Evolutionary conservation across 441 rosid species (phyloP).

Genomic region (Viola pubescens): DNA sequence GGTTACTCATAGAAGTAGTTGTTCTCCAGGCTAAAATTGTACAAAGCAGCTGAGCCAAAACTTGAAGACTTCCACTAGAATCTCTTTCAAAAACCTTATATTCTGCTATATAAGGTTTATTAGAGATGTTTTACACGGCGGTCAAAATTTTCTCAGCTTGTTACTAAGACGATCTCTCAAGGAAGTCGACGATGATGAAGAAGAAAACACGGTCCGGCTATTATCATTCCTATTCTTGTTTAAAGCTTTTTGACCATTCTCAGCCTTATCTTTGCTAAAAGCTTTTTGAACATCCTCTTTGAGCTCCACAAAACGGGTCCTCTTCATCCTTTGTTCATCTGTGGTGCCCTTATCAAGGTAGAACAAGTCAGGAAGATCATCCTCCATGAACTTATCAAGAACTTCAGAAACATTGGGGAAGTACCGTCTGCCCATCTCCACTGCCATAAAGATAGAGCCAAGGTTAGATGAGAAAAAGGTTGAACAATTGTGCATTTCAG

Average conservation of each 20-base stretch:
- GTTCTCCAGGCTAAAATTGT: slow-evolving; percentile 6
- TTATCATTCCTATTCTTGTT: slow-evolving; percentile 70
- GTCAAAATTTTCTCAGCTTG: slow-evolving; percentile 25
- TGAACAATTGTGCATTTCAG: background rate
- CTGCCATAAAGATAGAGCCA: slow-evolving; percentile 32
- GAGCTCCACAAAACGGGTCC: slow-evolving; percentile 65
- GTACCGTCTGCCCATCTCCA: slow-evolving; percentile 74
- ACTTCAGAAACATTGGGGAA: slow-evolving; percentile 81
- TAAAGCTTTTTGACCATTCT: slow-evolving; percentile 64
- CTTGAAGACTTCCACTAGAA: background rate
- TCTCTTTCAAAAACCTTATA: slow-evolving; percentile 1
- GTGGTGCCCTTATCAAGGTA: slow-evolving; percentile 57
- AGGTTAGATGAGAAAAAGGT: slow-evolving; percentile 8
- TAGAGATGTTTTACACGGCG: slow-evolving; percentile 4
- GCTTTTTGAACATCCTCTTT: slow-evolving; percentile 73
- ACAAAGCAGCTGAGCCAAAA: slow-evolving; percentile 12
- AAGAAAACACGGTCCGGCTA: slow-evolving; percentile 36
- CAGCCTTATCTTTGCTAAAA: slow-evolving; percentile 73
- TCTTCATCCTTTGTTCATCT: slow-evolving; percentile 56
- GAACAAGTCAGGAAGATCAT: slow-evolving; percentile 67
- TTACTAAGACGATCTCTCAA: slow-evolving; percentile 20
- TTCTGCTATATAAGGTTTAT: slow-evolving; percentile 6
- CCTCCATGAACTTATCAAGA: slow-evolving; percentile 80
- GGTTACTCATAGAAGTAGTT: background rate
- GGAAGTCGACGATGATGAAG: slow-evolving; percentile 56